Evolutionary conservation across 768 basidiomycete species (phyloP), one percentile per base, ranked within the genome.

Genomic region (Termitomyces sp.): DNA sequence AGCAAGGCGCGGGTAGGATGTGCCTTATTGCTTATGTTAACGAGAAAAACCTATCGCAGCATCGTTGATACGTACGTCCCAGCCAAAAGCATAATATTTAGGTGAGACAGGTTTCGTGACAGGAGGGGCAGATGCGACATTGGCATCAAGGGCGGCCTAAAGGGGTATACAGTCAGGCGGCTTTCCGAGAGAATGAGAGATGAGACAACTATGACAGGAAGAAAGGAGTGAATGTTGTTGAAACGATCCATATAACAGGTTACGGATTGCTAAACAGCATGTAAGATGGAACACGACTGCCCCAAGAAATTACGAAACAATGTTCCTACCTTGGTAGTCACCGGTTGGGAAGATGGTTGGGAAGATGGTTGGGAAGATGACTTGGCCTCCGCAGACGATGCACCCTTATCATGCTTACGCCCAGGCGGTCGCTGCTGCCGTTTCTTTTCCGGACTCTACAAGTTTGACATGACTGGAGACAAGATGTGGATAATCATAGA

Each of bases 1-100:
- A 49, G 52, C 1, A 20, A 7, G 1, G 72, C 75, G 0, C 50
- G 59, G 0, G 75, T 77, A 7, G 61, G 69, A 46, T 63, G 63
- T 8, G 73, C 70, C 74, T 78, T 49, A 46, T 20, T 4, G 38
- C 40, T 10, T 30, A 12, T 26, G 40, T 51, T 26, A 54, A 7
- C 36, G 14, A 52, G 20, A n/a, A 9, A 47, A 23, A 18, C 1
- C 13, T 38, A 38, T 38, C 26, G n/a, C 4, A 16, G n/a, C 23
- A 38, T 5, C 5, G 20, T 10, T 9, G 16, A 58, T 12, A 60
- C 61, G 18, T 58, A 61, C 64, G 50, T 58, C 55, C 64, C 61
- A 61, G 16, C 62, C 64, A 48, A 61, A 63, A 23, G 60, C 57
- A 44, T 53, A 59, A n/a, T 50, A 61, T 41, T 32, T 59, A 36